Evolutionary conservation across 1,284 basidiomycete genomes (phyloP), one percentile per base, ranked within the genome.

Genomic region (Cerrena zonata): DNA sequence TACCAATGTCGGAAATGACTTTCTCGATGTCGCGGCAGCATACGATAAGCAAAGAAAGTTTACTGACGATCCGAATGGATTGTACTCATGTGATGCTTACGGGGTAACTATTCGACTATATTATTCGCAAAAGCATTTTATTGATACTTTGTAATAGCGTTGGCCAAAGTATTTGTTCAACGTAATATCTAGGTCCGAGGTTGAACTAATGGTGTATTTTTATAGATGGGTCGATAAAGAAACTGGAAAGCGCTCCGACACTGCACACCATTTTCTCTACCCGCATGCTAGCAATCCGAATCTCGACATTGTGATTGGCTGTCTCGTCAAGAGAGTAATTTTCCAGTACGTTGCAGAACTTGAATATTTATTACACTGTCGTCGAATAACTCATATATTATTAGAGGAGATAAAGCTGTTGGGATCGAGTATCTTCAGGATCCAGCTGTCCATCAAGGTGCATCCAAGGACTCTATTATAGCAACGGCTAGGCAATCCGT

Each of bases 191-290:
- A 38, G 10, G 21, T 12, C 19, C 15, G 41, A 11, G 5, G 18
- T 19, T 26, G 18, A 39, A 5, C 39, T 15, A 24, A 39, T 39
- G 21, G 24, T 48, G n/a, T n/a, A n/a, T n/a, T n/a, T n/a, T 22
- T 11, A 18, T 47, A 74, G 79, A 56, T 84, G 78, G 62, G 70
- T 83, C 15, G 70, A 79, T 51, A 61, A 56, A 0, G 56, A 66
- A 23, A 80, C 74, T 0, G 84, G 84, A 25, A 73, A 58, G 44
- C 77, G 83, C 10, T 83, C 76, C 0, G 82, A 85, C 57, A 60
- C 75, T 2, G 73, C 84, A 1, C 80, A 83, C 55, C 52, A 73
- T 55, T 82, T 77, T 53, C 64, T 85, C 13, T 85, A 84, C 58
- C 76, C 75, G 25, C 72, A 78, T 3, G 24, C 46, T 5, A 42